Evolutionary conservation across 495 filamentous ascomycete species (phyloP).

Genomic region (Cercophora scortea): DNA sequence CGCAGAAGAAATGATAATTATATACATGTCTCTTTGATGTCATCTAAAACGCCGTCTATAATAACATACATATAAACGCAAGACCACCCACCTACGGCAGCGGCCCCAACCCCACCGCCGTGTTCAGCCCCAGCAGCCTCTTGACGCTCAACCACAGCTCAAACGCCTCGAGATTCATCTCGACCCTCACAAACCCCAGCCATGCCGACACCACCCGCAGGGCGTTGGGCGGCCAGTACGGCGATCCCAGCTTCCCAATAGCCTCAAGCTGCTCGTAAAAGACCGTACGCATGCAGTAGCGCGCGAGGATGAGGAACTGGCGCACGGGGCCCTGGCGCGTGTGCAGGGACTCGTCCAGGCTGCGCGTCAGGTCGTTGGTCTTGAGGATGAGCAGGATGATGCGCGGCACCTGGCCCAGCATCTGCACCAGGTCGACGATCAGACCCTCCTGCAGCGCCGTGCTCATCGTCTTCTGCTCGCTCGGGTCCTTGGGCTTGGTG

Average conservation of each 20-base stretch:
- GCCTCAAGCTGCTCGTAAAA: constrained; percentile 79
- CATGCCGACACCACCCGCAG: constrained; percentile 40
- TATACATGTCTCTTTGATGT: too few relatives aligned
- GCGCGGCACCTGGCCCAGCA: constrained; percentile 81
- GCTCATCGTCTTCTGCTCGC: constrained; percentile 77
- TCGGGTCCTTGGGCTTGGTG: constrained; percentile 48
- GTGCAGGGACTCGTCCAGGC: constrained; percentile 87
- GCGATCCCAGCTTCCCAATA: constrained; percentile 40
- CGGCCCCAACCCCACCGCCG: too few relatives aligned
- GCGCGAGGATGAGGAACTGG: constrained; percentile 86
- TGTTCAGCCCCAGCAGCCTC: constrained; percentile 30
- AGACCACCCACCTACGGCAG: too few relatives aligned
- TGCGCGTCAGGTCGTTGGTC: constrained; percentile 94
- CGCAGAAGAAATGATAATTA: too few relatives aligned
- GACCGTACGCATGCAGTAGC: constrained; percentile 84
- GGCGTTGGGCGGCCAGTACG: constrained; percentile 44
- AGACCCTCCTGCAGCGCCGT: constrained; percentile 79
- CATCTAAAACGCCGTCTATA: too few relatives aligned
- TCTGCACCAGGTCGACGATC: constrained; percentile 75
- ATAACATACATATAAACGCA: too few relatives aligned
- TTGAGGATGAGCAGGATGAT: constrained; percentile 95
- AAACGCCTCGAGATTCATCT: constrained; percentile 47
- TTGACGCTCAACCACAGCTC: constrained; percentile 51
- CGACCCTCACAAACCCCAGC: constrained; percentile 42
- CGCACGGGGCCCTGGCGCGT: constrained; percentile 81